phyloP scores from a whole-genome alignment of 345 rosid species.

The Aquilaria sinensis region DNA sequence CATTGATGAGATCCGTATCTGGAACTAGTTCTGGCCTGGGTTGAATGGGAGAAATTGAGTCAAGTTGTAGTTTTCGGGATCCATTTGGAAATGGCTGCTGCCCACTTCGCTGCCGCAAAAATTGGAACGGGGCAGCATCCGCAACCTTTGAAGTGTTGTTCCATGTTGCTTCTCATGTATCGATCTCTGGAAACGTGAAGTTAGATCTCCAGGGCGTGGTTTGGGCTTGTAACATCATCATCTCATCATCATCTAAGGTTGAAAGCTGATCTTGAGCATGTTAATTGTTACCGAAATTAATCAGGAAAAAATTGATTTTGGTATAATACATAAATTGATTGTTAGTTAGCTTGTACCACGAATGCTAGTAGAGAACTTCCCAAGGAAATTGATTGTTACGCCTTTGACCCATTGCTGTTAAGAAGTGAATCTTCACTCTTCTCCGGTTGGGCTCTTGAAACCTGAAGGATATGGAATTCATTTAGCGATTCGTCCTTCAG shows the following conservation, averaged over 20 bases:
- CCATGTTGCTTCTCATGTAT: conserved; percentile 12
- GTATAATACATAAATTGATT: conserved; percentile 13
- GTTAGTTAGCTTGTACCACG: not conserved
- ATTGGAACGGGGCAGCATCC: not conserved
- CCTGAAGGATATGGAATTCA: too few species aligned
- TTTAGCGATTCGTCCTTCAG: too few species aligned
- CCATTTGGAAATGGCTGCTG: conserved; percentile 5
- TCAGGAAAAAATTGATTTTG: conserved; percentile 10
- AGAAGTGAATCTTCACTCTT: too few species aligned
- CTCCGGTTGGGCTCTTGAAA: too few species aligned
- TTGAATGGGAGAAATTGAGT: conserved; percentile 17
- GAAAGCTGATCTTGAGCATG: conserved; percentile 12
- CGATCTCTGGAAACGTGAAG: conserved; percentile 14
- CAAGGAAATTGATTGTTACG: too few species aligned
- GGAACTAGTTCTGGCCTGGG: conserved; percentile 64
- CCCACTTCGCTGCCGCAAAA: conserved; percentile 8
- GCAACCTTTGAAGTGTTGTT: conserved; percentile 1
- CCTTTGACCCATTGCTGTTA: too few species aligned
- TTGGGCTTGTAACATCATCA: conserved; percentile 22
- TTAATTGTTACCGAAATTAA: conserved; percentile 12
- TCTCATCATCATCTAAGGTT: not conserved
- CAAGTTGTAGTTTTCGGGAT: conserved; percentile 3
- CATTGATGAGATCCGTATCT: conserved; percentile 56
- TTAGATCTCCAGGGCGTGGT: too few species aligned
- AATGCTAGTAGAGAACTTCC: too few species aligned